phyloP scores from a whole-genome alignment of 2,329 filamentous ascomycete species.

The Ascochyta rabiei region DNA sequence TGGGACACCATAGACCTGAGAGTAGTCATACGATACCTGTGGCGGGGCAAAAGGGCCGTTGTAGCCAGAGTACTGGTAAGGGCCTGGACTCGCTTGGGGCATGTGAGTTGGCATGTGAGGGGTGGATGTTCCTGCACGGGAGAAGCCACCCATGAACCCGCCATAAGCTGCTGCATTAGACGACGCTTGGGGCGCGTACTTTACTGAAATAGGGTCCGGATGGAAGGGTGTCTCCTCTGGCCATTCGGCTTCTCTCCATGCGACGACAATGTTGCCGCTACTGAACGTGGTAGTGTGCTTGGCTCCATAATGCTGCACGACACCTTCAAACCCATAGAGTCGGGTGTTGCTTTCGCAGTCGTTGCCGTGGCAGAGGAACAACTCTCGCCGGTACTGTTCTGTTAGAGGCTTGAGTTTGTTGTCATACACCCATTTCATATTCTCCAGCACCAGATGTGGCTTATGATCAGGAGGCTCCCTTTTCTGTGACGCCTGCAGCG shows the following conservation, averaged over 20 bases:
- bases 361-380: constrained; percentile 72
- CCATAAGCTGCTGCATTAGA: constrained; percentile 33
- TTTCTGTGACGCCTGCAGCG: constrained; percentile 8
- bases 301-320: constrained; percentile 82
- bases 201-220: constrained; percentile 60
- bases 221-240: constrained; percentile 75
- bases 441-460: constrained; percentile 74
- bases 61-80: constrained; percentile 43
- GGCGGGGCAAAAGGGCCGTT: constrained; percentile 47
- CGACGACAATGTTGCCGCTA: constrained; percentile 72
- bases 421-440: constrained; percentile 87
- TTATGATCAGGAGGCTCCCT: constrained; percentile 39
- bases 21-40: constrained; percentile 39
- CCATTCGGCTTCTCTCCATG: constrained; percentile 81
- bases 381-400: constrained; percentile 69
- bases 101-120: constrained; percentile 44
- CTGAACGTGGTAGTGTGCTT: constrained; percentile 78
- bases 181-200: constrained; percentile 46
- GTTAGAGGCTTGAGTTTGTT: constrained; percentile 74
- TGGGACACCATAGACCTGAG: constrained; percentile 36
- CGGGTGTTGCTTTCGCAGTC: constrained; percentile 69
- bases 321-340: constrained; percentile 76
- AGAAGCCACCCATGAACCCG: constrained; percentile 45
- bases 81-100: constrained; percentile 46
- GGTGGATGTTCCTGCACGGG: constrained; percentile 45